Base-by-base conservation (phyloP, 768 basidiomycete species). In the Suillus plorans region DNA sequence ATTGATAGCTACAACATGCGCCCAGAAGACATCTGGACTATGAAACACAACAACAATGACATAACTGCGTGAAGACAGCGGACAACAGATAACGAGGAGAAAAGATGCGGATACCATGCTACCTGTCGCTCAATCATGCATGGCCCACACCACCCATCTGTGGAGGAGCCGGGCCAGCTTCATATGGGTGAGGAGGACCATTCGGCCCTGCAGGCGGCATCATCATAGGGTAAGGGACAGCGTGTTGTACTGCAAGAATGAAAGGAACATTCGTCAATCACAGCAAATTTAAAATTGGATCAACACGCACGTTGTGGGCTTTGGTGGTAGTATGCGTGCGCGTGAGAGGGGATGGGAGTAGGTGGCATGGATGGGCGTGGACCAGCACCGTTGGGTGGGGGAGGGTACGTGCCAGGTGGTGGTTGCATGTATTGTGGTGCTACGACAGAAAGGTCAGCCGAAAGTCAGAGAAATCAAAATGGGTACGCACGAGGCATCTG, bases 351-450 rank as follows among this genome's bases (percentile, higher is more conserved):
- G 67, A 94, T 92, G 3, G 94, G 93, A 10, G 92, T 94, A 10
- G 93, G 91, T n/a, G 93, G 93, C 90, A 94, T 92, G 18, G 92
- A 93, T 31, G 90, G 92, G 66, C 92, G 86, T 20, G 89, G 91
- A 45, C 85, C 91, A 39, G 85, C 86, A 55, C 90, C 90, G 69
- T 91, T 92, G 28, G 92, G 90, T 58, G 89, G 89, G 4, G 88
- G 85, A 18, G 90, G 90, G 69, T 91, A 92, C 65, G 88, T 82
- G 62, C 90, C 89, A 60, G 89, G 90, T 5, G 89, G 91, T 36
- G 88, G 87, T 47, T 80, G 88, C 91, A 94, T 93, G 73, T 94
- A 95, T 56, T 87, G 86, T 22, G 89, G 88, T 41, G 86, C 87
- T 89, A 69, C 9, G 63, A 61, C 5, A 65, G 63, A 62, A 63